Base-by-base conservation (phyloP, 2,329 filamentous ascomycete genomes). In the Thielaviopsis ethacetica region DNA sequence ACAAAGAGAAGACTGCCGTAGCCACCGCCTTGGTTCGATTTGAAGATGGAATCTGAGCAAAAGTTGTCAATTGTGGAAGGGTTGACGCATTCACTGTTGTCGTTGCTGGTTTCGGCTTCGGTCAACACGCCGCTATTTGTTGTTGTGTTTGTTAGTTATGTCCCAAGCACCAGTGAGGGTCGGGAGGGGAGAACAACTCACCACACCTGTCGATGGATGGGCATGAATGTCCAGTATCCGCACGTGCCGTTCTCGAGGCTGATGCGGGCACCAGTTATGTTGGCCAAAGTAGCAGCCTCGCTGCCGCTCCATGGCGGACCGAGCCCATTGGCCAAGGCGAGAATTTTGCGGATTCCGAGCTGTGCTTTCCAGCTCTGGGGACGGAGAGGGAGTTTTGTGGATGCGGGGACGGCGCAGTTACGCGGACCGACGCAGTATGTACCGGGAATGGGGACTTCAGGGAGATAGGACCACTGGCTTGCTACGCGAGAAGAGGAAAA, bases 191-290 rank as follows among this genome's bases (percentile, higher is more conserved):
- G n/a, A 21, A 5, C 5, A 15, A 52, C 58, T 52, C 21, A 56
- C 58, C 59, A 60, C 21, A 56, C 54, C 27, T 57, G 49, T 26
- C 59, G 54, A 19, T 57, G 59, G n/a, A 60, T 60, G 1, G 54
- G 59, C 10, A 60, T 22, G 51, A 57, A 60, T 30, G 59, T 44
- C 59, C 54, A 60, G 15, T 60, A 60, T 41, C 59, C 59, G 50
- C 59, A 60, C 50, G 38, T 56, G 17, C 51, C 54, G 41, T 34
- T 53, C 41, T 44, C 19, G n/a, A 60, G 50, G 5, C 54, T 52
- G 50, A 57, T 54, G 19, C 41, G 12, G 10, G 55, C 30, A 6
- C 44, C 15, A 1, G 55, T 56, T 5, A 60, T 41, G 21, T 60
- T 56, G 34, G 59, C 59, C 22, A 41, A 30, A 34, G 51, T 27